phyloP scores from a whole-genome alignment of 2,329 filamentous ascomycete genomes.

The Fusarium chuoi region DNA sequence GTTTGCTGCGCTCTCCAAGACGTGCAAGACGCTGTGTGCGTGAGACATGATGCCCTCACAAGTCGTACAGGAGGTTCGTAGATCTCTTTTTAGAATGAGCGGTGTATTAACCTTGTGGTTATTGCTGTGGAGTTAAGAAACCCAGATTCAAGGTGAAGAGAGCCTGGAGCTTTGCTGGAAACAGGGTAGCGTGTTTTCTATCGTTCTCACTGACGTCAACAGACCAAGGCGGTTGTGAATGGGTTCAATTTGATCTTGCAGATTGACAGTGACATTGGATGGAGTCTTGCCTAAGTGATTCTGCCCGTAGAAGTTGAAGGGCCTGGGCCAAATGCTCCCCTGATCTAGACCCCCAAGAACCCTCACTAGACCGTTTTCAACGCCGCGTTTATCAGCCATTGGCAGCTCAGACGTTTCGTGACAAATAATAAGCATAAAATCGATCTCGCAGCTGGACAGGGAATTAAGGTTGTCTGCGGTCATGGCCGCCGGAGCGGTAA shows the following conservation, averaged over 20 bases:
- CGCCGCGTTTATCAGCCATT: not conserved
- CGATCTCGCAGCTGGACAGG: slow-evolving; percentile 18
- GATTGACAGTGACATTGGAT: not conserved
- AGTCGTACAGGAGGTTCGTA: not conserved
- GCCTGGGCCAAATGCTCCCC: not conserved
- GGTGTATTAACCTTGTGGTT: not conserved
- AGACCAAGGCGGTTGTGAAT: not conserved
- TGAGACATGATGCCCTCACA: not conserved
- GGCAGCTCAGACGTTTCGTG: slow-evolving; percentile 4
- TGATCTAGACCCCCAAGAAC: not conserved
- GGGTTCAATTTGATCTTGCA: not conserved
- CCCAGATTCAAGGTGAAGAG: not conserved
- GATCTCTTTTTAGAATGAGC: not conserved
- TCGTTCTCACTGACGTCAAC: slow-evolving; percentile 19
- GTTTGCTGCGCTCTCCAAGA: not conserved
- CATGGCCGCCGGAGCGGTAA: slow-evolving; percentile 21
- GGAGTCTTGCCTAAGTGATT: not conserved
- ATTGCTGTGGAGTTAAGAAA: not conserved
- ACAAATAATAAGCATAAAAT: slow-evolving; percentile 28
- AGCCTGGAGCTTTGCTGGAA: not conserved
- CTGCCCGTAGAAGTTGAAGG: not conserved
- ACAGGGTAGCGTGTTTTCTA: not conserved
- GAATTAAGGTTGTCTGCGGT: slow-evolving; percentile 25
- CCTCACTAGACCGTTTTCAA: not conserved
- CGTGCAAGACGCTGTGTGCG: not conserved